Percentiles rank a stretch among this genome's conserved stretches.
These are phyloP conservation scores for Candida sanyiensis DNA, from an alignment of 805 yeast species.

Conservation along the genomic window DNA sequence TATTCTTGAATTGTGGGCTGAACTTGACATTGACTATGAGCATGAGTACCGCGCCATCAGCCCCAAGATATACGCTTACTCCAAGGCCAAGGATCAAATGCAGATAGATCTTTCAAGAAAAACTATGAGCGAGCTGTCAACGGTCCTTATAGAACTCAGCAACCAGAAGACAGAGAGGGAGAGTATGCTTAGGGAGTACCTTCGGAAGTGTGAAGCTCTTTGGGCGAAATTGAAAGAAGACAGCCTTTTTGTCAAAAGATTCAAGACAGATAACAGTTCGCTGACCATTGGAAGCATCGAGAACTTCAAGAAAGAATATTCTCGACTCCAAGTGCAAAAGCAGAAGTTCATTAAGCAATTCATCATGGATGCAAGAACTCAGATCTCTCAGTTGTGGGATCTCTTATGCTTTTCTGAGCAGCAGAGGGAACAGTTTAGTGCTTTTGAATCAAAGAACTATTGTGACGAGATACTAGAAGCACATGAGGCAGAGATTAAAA, in stretches of 20 bases:
- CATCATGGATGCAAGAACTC: conserved; percentile 53
- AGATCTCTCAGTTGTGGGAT: conserved; percentile 59
- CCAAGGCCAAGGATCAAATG: background rate
- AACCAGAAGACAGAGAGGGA: conserved; percentile 14
- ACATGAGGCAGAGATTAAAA: conserved; percentile 58
- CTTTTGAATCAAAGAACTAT: conserved; percentile 33
- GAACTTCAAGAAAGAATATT: conserved; percentile 50
- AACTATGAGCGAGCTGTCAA: conserved; percentile 13
- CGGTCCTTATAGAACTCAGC: conserved; percentile 10
- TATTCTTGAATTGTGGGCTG: conserved; percentile 19
- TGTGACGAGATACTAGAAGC: conserved; percentile 56
- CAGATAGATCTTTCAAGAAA: background rate
- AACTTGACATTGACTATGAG: conserved; percentile 23
- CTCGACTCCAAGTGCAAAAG: conserved; percentile 53
- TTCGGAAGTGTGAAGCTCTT: conserved; percentile 39
- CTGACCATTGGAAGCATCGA: conserved; percentile 43
- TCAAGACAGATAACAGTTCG: conserved; percentile 37
- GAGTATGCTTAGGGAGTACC: conserved; percentile 18
- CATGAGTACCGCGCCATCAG: conserved; percentile 18
- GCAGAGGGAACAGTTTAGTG: conserved; percentile 43
- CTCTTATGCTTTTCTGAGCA: conserved; percentile 50
- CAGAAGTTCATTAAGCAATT: conserved; percentile 61
- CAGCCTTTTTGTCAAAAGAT: conserved; percentile 32
- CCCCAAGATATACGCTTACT: conserved; percentile 9
- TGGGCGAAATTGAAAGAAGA: conserved; percentile 57